Percentiles rank a stretch among this genome's conserved stretches.
Evolutionary conservation across 2,329 filamentous ascomycete species (phyloP).

Genomic region (Apiospora hydei): DNA sequence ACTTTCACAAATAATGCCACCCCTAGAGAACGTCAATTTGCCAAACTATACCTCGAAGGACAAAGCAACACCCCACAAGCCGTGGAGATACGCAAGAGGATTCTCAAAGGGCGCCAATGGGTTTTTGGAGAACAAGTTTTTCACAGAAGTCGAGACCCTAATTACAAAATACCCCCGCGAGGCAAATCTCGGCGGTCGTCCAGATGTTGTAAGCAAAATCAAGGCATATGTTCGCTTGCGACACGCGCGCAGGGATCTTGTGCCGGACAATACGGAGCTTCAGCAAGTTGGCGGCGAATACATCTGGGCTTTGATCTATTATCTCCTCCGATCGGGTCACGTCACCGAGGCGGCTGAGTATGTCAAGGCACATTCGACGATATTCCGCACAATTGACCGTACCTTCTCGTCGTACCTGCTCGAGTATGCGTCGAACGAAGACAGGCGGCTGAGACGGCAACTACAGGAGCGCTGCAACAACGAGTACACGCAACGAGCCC

Average conservation of each 20-base stretch:
- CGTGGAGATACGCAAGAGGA: constrained; percentile 75
- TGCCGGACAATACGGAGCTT: constrained; percentile 79
- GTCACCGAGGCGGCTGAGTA: constrained; percentile 86
- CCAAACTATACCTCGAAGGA: constrained; percentile 79
- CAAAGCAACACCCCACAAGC: constrained; percentile 69
- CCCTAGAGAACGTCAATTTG: constrained; percentile 78
- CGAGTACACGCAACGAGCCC: constrained; percentile 85
- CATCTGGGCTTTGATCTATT: constrained; percentile 95
- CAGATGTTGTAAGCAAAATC: constrained; percentile 88
- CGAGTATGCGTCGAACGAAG: constrained; percentile 78
- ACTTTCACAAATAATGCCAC: constrained; percentile 67
- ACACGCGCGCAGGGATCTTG: constrained; percentile 81
- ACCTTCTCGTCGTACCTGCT: constrained; percentile 89
- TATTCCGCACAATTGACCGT: constrained; percentile 89
- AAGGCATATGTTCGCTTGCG: constrained; percentile 89
- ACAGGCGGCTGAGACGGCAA: constrained; percentile 78
- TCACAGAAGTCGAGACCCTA: constrained; percentile 76
- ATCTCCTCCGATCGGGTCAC: constrained; percentile 84
- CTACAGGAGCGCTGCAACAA: constrained; percentile 87
- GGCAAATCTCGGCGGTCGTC: constrained; percentile 87
- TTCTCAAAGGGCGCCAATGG: constrained; percentile 79
- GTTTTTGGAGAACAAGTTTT: constrained; percentile 84
- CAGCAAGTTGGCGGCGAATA: constrained; percentile 83
- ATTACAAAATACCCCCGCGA: constrained; percentile 87
- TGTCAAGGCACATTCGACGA: constrained; percentile 77